Evolutionary conservation across 2,329 filamentous ascomycete genomes (phyloP), one percentile per base, ranked within the genome.

Genomic region (Nemania sp.): DNA sequence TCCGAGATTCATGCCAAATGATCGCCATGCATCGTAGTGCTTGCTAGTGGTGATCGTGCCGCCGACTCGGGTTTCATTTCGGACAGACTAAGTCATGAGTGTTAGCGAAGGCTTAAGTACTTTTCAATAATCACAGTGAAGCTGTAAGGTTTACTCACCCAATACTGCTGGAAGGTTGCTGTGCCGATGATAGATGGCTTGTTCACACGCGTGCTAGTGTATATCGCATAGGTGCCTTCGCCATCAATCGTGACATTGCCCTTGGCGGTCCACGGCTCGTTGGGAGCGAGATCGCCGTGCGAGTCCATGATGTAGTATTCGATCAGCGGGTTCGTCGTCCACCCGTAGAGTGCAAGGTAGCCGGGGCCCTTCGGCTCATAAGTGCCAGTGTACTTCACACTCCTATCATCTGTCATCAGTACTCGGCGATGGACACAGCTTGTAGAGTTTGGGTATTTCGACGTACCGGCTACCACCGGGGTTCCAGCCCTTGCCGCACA

Each of bases 291-390:
- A 36, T 73, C 74, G 55, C 77, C 78, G 64, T 76, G 78, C 11
- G 73, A 68, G 55, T 84, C 81, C 59, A 83, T 73, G 53, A 84
- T 77, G 70, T 83, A 83, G 71, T 82, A 83, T 61, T 83, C 81
- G 64, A 82, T 66, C 14, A 67, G 55, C 2, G 65, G 65, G 53
- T 65, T 65, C 11, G 61, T 54, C 1, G 62, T 66, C 63, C 81
- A 84, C 40, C 81, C 81, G 63, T 84, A 84, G n/a, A 84, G 67
- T 12, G 80, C 69, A 14, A 85, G 73, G 64, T 83, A 83, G 26
- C 71, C 67, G 0, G 70, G 70, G 1, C 72, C 72, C 1, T 63
- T 71, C 37, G 73, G 70, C 5, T 62, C 62, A 54, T 73, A 75
- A 14, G 69, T 68, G 24, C 72, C 72, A 2, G 44, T 62, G 60